These are phyloP conservation scores for Globisporangium nunn DNA, from an alignment of 352 stramenopile genomes.

Conservation along the genomic window DNA sequence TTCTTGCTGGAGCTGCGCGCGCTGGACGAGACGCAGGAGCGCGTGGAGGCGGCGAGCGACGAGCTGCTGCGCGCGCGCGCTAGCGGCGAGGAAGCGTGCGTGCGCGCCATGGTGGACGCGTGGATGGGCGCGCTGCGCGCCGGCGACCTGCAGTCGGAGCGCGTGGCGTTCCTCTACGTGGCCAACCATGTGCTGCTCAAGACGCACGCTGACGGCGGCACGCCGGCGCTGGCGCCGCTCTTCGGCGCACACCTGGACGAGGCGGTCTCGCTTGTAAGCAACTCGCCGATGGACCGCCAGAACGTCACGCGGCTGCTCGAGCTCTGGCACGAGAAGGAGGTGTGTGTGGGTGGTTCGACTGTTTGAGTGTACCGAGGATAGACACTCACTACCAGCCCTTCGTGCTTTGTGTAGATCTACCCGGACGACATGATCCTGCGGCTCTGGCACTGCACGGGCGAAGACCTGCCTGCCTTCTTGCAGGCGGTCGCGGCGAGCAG, in stretches of 20 bases:
- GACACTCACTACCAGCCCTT: neutral
- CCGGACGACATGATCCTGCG: constrained; percentile 44
- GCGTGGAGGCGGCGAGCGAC: constrained; percentile 73
- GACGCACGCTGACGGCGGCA: constrained; percentile 28
- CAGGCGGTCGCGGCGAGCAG: constrained; percentile 8
- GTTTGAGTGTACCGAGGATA: too few species aligned
- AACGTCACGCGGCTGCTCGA: constrained; percentile 67
- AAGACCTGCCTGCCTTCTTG: constrained; percentile 58
- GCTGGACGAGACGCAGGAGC: constrained; percentile 78
- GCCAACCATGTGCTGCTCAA: constrained; percentile 84
- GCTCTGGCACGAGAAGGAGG: constrained; percentile 70
- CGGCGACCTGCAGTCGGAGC: constrained; percentile 75
- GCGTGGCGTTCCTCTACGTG: constrained; percentile 77
- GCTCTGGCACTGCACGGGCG: constrained; percentile 74
- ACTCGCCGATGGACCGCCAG: constrained; percentile 76
- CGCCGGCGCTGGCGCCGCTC: constrained; percentile 11
- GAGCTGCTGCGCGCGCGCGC: constrained; percentile 53
- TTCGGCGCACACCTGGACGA: constrained; percentile 50
- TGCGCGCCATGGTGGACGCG: constrained; percentile 45
- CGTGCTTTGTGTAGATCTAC: constrained; percentile 26
- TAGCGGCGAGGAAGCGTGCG: constrained; percentile 19
- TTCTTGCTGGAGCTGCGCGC: constrained; percentile 69
- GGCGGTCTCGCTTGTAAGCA: constrained; percentile 75
- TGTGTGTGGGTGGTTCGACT: constrained; percentile 13
- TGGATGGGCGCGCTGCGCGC: constrained; percentile 61